Evolutionary conservation across 2,329 filamentous ascomycete genomes (phyloP), one percentile per base, ranked within the genome.

Genomic region (Elsinoe australis): DNA sequence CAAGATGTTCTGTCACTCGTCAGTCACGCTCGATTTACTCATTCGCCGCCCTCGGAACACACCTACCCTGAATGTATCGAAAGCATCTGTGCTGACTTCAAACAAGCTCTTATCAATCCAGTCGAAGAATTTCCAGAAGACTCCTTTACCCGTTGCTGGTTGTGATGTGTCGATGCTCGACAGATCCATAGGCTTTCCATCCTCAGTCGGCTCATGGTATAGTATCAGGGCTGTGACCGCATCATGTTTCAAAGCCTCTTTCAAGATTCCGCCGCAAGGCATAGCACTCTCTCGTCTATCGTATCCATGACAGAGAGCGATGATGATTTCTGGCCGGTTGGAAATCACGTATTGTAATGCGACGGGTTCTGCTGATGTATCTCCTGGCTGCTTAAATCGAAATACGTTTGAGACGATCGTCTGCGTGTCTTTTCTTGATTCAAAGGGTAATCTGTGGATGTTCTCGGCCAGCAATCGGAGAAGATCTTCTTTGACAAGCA

Each of bases 21-120:
- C 44, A 63, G 56, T 21, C 15, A 5, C 15, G 10, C n/a, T 9
- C 7, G 22, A 8, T 14, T n/a, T n/a, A n/a, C n/a, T n/a, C n/a
- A n/a, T n/a, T n/a, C n/a, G n/a, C n/a, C n/a, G n/a, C n/a, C n/a
- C n/a, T n/a, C n/a, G n/a, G n/a, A n/a, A n/a, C n/a, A n/a, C n/a
- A n/a, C 78, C 59, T 75, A 95, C 87, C 64, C 90, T 79, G 67
- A 98, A 98, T 3, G 90, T 96, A 51, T 89, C 95, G 65, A 98
- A 98, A 1, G 92, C 90, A 71, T 98, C 92, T 24, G 92, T 90
- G 59, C 88, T 89, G 55, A 96, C 87, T 71, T 98, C 92, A 61
- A 98, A 98, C 22, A 85, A 89, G 57, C 88, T 87, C 67, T 87
- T 87, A 69, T 96, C 89, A 59, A 98, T 94, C 87, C 90, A 98